Base-by-base conservation (phyloP, 345 rosid genomes). In the Cardamine occulta region DNA sequence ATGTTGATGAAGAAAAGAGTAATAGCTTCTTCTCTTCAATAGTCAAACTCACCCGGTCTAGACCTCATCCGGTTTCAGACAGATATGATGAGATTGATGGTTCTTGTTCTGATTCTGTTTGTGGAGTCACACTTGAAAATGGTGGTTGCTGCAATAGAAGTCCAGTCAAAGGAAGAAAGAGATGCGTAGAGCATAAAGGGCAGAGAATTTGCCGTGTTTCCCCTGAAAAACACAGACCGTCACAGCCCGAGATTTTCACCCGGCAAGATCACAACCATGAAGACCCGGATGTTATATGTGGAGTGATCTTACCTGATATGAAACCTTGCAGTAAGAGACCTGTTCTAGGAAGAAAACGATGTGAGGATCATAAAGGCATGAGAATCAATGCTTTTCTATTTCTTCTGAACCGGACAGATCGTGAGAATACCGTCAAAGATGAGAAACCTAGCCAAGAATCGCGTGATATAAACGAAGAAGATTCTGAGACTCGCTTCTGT, bases 141-240 rank as follows among this genome's bases (percentile, higher is more conserved):
- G 91, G 88, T 44, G 74, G 78, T 40, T 21, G 68, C 40, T 91
- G 97, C 74, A 63, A n/a, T 61, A 74, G 23, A 64, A 82, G 72
- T 8, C 89, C 90, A 8, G 79, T 82, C n/a, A 68, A 58, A 60
- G 88, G 94, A 55, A 85, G 88, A 80, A 87, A 86, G 75, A 88
- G 97, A 77, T 93, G 98, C 28, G 35, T 78, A 17, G 80, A 83
- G 63, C 96, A 91, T 68, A 88, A 87, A 75, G 90, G 95, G 44
- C 86, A 75, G 85, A 80, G 84, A 83, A 56, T 76, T 66, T 68
- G 48, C 54, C 75, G 77, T 51, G 81, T 78, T 52, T 72, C 81
- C 4, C 74, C 77, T 1, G 44, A 29, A 13, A 72, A 72, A 60
- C 67, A 66, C 8, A 52, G 13, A 45, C 57, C 68, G 23, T 24